These are phyloP conservation scores for Fusarium algeriense DNA, from an alignment of 2,329 filamentous ascomycete species.

Conservation along the genomic window DNA sequence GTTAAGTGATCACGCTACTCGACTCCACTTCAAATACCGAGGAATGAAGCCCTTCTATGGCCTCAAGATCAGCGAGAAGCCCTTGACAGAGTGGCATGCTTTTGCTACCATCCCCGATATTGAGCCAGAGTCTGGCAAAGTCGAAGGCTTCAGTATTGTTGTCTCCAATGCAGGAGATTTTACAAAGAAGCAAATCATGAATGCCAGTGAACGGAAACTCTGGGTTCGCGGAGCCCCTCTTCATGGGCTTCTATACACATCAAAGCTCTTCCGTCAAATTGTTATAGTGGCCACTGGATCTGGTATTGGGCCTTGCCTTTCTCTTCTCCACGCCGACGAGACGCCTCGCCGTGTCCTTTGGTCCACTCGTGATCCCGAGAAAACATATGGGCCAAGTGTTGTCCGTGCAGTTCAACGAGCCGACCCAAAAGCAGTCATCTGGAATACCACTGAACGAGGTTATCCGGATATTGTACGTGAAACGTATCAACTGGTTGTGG, in stretches of 20 bases:
- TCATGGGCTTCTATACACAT: conserved; percentile 5
- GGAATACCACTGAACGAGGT: conserved; percentile 21
- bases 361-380: conserved; percentile 20
- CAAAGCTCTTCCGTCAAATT: conserved; percentile 12
- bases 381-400: conserved; percentile 11
- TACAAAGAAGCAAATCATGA: conserved; percentile 23
- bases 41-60: conserved; percentile 26
- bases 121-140: conserved; percentile 16
- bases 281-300: conserved; percentile 17
- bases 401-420: conserved; percentile 11
- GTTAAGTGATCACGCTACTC: conserved; percentile 19
- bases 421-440: conserved; percentile 17
- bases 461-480: conserved; percentile 18
- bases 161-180: conserved; percentile 20
- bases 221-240: conserved; percentile 24
- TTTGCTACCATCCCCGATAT: conserved; percentile 24
- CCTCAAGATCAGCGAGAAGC: conserved; percentile 29
- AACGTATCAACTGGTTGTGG: conserved; percentile 21
- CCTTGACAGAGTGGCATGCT: conserved; percentile 17
- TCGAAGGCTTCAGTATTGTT: conserved; percentile 19
- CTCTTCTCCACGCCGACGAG: conserved; percentile 7
- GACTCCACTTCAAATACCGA: conserved; percentile 28
- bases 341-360: conserved; percentile 16
- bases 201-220: conserved; percentile 7
- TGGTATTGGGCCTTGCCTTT: conserved; percentile 17